Evolutionary conservation across 495 filamentous ascomycete genomes (phyloP), one percentile per base, ranked within the genome.

Genomic region (Gamarada debralockiae): DNA sequence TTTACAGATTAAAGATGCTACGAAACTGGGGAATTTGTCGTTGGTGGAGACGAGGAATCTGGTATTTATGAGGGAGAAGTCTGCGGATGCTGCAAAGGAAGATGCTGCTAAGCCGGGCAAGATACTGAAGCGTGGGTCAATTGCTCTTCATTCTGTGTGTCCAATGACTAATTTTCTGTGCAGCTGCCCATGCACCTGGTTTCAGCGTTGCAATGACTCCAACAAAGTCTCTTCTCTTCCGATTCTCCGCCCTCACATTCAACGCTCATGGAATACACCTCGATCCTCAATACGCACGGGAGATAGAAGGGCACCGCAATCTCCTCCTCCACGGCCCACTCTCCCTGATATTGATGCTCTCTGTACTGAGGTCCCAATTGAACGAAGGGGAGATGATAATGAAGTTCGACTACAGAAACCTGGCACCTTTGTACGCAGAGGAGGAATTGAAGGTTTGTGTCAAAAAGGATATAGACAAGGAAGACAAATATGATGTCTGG

Each of bases 251-350:
- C 0, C 76, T 96, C 15, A 90, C 85, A 4, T 90, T 86, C 76
- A 96, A 96, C 65, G 86, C 89, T 5, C 90, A 95, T 63, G 70
- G 75, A 5, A 95, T 95, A 51, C 90, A 96, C 60, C 75, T 93
- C n/a, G 87, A 95, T 64, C 78, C 74, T 3, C 51, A 71, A 14
- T 95, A 89, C 68, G 82, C 82, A 18, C 76, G 76, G 17, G 70
- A 80, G 24, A 68, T 80, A 2, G 92, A 97, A 67, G 88, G 86
- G 7, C 82, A 92, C 64, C 77, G 73, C 12, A 77, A 83, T 46
- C 71, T 89, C 21, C 76, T 97, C 12, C 86, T 96, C 24, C 92
- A 97, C 61, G 92, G 92, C 0, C 92, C 92, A 0, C 71, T 97
- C 58, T 80, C 80, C n/a, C 70, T 92, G 36, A 81, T 83, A 1